A percentile compares a stretch with the other conserved stretches of the same genome.
Evolutionary conservation across 306 rosid genomes (phyloP).

Genomic region (Psophocarpus tetragonolobus): DNA sequence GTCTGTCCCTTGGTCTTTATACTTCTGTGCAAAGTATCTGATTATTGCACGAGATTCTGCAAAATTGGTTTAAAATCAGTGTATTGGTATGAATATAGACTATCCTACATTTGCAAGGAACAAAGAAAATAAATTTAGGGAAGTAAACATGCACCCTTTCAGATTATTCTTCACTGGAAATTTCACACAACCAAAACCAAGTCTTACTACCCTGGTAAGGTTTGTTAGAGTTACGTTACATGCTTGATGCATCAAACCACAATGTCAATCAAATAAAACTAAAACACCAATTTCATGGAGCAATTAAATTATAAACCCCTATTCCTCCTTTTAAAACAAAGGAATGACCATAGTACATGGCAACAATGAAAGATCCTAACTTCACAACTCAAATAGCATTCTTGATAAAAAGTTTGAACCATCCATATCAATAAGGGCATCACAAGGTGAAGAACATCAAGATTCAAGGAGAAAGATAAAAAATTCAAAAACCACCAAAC

Average conservation of each 20-base stretch:
- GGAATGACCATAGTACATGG: neutral
- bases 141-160: neutral
- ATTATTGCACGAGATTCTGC: constrained; percentile 58
- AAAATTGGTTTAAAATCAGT: neutral
- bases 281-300: neutral
- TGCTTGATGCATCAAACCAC: neutral
- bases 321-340: neutral
- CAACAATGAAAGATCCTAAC: neutral
- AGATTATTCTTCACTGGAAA: neutral
- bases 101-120: neutral
- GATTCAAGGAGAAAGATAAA: neutral
- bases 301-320: neutral
- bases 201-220: neutral
- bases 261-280: neutral
- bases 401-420: neutral
- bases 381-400: neutral
- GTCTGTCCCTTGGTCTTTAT: constrained; percentile 45
- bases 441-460: neutral
- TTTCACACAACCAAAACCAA: neutral
- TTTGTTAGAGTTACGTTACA: no score
- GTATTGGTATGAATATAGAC: neutral
- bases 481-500: neutral
- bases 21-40: constrained; percentile 55
- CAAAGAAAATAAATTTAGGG: neutral
- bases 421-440: neutral